Conservation (phyloP, 2,329 filamentous ascomycete species). For the Fusarium odoratissimum region DNA sequence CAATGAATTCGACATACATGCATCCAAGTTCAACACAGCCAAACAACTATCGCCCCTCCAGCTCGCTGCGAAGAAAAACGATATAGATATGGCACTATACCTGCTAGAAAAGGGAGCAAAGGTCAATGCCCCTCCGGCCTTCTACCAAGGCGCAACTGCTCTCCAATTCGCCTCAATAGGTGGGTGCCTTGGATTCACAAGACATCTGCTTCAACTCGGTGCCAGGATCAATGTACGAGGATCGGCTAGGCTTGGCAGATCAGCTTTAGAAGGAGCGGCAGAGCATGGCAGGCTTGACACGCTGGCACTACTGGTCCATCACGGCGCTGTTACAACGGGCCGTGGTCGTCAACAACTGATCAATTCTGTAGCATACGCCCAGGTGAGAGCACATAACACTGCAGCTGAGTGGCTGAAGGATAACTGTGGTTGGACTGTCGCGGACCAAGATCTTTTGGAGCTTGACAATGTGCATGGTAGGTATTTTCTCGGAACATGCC, state of each 20-base stretch:
- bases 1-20: neutral
- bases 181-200: rapidly evolving
- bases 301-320: rapidly evolving
- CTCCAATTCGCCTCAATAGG: rapidly evolving
- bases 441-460: rapidly evolving
- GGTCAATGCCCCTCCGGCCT: neutral
- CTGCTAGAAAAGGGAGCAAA: rapidly evolving
- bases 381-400: rapidly evolving
- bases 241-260: neutral
- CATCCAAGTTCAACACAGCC: rapidly evolving
- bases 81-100: rapidly evolving
- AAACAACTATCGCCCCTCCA: neutral
- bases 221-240: neutral
- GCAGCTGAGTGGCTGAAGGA: neutral
- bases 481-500: too few species aligned
- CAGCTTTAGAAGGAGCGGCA: rapidly evolving
- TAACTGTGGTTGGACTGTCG: rapidly evolving
- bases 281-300: rapidly evolving
- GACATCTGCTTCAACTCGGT: rapidly evolving
- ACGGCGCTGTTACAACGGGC: rapidly evolving
- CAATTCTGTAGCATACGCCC: rapidly evolving
- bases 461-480: too few species aligned
- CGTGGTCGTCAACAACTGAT: rapidly evolving
- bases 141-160: rapidly evolving
- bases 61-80: rapidly evolving